A percentile compares a stretch with the other conserved stretches of the same genome.
These are phyloP conservation scores for Oryza longistaminata DNA, from an alignment of 176 grass and related monocot species.

Conservation along the genomic window DNA sequence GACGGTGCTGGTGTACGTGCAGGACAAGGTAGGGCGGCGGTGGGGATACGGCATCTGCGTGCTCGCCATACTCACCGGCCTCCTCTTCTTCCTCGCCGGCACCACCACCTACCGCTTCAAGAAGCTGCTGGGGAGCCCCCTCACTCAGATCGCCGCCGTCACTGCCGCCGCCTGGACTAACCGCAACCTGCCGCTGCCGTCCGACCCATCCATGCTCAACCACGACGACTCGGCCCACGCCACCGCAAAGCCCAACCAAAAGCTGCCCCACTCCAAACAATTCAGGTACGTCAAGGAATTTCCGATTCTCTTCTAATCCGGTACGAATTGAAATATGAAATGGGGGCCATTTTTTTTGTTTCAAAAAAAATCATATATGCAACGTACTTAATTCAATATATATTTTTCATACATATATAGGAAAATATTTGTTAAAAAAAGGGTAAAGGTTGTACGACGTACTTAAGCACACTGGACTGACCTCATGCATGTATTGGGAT, in stretches of 20 bases:
- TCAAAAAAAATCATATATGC: too few species aligned
- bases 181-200: conserved; percentile 36
- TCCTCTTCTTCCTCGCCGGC: conserved; percentile 47
- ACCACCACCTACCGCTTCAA: conserved; percentile 55
- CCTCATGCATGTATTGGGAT: too few species aligned
- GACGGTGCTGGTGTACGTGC: conserved; percentile 54
- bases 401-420: too few species aligned
- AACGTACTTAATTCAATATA: too few species aligned
- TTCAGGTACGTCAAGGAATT: conserved; percentile 36
- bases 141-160: conserved; percentile 52
- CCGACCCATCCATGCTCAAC: conserved; percentile 37
- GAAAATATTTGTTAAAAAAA: too few species aligned
- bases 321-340: too few species aligned
- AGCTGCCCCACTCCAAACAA: conserved; percentile 44
- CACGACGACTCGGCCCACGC: too few species aligned
- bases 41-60: conserved; percentile 60
- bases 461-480: too few species aligned
- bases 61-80: conserved; percentile 22
- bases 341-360: too few species aligned
- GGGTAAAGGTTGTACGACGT: too few species aligned
- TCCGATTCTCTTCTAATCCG: too few species aligned
- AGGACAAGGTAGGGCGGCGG: conserved; percentile 47
- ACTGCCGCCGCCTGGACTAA: conserved; percentile 42
- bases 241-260: background rate
- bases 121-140: conserved; percentile 53